Evolutionary conservation across 78 protist genomes (phyloP).

Genomic region (Pigoraptor vietnamica): DNA sequence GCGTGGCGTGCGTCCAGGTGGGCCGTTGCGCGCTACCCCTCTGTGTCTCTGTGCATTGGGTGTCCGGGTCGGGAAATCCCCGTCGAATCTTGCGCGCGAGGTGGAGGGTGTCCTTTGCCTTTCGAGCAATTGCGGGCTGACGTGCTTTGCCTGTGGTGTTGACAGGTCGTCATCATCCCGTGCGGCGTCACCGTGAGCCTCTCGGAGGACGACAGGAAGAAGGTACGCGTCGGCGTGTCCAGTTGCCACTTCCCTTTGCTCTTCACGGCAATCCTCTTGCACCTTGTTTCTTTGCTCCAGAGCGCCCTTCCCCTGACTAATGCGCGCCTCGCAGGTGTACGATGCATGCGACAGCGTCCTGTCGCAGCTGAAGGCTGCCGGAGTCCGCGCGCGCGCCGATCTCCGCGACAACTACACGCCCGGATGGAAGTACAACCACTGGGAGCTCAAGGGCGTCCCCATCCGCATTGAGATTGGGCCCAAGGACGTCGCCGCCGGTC

Average conservation of each 20-base stretch:
- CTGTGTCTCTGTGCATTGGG: too few species aligned
- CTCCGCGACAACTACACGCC: conserved; percentile 67
- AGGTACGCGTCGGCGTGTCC: neutral
- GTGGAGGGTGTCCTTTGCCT: too few species aligned
- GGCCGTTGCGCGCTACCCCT: too few species aligned
- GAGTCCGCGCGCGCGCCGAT: conserved; percentile 79
- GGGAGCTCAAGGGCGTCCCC: conserved; percentile 95
- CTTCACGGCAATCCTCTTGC: too few species aligned
- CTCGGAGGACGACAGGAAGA: conserved; percentile 31
- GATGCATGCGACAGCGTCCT: neutral
- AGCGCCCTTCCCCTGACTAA: too few species aligned
- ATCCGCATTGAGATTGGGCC: conserved; percentile 95
- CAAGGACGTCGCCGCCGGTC: conserved; percentile 67
- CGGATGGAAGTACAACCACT: conserved; percentile 86
- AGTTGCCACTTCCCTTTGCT: neutral
- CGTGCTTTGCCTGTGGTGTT: too few species aligned
- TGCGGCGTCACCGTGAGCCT: conserved; percentile 30
- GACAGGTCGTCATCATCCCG: conserved; percentile 85
- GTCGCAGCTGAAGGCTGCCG: conserved; percentile 51
- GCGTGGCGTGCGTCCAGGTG: conserved; percentile 83
- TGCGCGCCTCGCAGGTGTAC: neutral
- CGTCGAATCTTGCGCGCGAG: too few species aligned
- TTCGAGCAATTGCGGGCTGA: too few species aligned
- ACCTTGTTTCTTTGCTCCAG: too few species aligned
- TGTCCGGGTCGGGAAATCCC: too few species aligned